Base-by-base conservation (phyloP, 805 yeast species). In the Soucietia sequanensis region DNA sequence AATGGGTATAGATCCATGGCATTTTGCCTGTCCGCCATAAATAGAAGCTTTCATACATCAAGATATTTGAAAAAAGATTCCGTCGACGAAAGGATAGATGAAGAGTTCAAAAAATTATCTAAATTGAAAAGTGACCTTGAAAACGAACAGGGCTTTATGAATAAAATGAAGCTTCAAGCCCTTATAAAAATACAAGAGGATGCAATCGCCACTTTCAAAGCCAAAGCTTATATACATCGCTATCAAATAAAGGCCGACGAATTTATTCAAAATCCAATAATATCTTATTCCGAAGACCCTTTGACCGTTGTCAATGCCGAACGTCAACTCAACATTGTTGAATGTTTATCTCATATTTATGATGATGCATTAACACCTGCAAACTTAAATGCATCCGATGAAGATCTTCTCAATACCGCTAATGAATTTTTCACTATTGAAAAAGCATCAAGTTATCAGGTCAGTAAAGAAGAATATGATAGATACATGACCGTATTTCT, bases 171-270 rank as follows among this genome's bases (percentile, higher is more conserved):
- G 11, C 17, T 29, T 16, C 20, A 17, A 8, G 11, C 18, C 9
- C 23, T 18, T 14, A 29, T 29, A 29, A 16, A 12, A 29, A 11
- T 29, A 19, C 31, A 29, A 21, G 31, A 29, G 10, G 8, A 6
- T 7, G 16, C 17, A 13, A 23, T 29, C 10, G 31, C 13, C 13
- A 14, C 9, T 8, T 14, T 19, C 23, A 29, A 11, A 7, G 8
- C n/a, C 27, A 12, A 9, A 14, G 14, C 15, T 8, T 25, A n/a
- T 12, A n/a, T n/a, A n/a, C n/a, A n/a, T n/a, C n/a, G n/a, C n/a
- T n/a, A n/a, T n/a, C n/a, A n/a, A n/a, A n/a, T n/a, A n/a, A n/a
- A n/a, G n/a, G n/a, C n/a, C n/a, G n/a, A n/a, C n/a, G 12, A 25
- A 11, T 8, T 12, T 7, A 7, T 14, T 9, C 9, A 11, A 8